Conservation (phyloP, 768 basidiomycete species). For the Floccularia luteovirens region DNA sequence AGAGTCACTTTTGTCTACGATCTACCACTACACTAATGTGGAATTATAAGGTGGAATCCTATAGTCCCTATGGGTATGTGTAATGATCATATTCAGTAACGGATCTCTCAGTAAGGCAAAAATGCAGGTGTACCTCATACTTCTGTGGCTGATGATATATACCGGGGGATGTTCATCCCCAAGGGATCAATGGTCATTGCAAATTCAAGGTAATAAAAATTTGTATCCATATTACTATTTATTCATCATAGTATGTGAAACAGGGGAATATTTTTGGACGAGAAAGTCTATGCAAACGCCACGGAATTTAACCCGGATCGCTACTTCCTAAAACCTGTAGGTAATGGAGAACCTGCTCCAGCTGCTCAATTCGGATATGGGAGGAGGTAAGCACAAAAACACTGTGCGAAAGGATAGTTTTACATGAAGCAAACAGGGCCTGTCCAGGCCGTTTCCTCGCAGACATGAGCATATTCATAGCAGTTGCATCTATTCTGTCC, state of each 20-base stretch:
- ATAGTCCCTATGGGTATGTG: too few species aligned
- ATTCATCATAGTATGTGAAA: too few species aligned
- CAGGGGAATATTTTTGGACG: not conserved
- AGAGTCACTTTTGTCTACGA: too few species aligned
- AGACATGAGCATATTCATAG: not conserved
- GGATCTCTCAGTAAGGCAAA: too few species aligned
- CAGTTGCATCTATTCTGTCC: slow-evolving; percentile 14
- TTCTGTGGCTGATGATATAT: not conserved
- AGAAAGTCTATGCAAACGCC: not conserved
- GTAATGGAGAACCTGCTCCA: not conserved
- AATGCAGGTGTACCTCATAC: not conserved
- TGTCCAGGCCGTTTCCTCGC: not conserved
- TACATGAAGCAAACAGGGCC: not conserved
- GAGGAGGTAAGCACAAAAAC: not conserved
- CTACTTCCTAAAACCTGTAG: not conserved
- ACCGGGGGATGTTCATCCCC: slow-evolving; percentile 1
- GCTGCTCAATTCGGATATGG: not conserved
- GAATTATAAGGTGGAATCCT: too few species aligned
- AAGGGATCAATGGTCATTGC: not conserved
- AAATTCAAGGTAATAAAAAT: not conserved
- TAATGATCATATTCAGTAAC: too few species aligned
- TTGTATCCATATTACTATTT: not conserved
- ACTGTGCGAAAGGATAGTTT: not conserved
- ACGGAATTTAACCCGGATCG: too few species aligned
- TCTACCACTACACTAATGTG: too few species aligned